Percentiles rank a stretch among this genome's conserved stretches.
These are phyloP conservation scores for Debaryomyces fabryi DNA, from an alignment of 1,139 yeast genomes.

Conservation along the genomic window DNA sequence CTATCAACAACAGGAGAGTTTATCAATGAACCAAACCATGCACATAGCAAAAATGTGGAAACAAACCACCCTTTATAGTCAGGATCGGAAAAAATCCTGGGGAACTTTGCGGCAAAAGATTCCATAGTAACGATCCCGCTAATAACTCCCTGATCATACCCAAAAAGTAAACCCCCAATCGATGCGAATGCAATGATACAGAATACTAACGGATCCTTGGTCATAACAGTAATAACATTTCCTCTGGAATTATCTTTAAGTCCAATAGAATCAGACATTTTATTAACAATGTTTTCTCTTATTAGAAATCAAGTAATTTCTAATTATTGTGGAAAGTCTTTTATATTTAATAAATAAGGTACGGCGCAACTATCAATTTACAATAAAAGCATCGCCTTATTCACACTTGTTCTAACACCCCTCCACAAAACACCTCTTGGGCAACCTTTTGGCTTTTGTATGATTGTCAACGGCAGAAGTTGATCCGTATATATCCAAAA, in stretches of 20 bases:
- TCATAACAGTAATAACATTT: slow-evolving; percentile 9
- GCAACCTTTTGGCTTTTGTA: neutral
- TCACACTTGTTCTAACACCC: neutral
- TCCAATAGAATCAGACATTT: neutral
- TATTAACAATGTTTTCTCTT: neutral
- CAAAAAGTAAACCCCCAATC: slow-evolving; percentile 47
- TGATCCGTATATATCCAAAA: slow-evolving; percentile 1
- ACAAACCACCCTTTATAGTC: slow-evolving; percentile 28
- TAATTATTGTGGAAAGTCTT: neutral
- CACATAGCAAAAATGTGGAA: slow-evolving; percentile 25
- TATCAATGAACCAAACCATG: slow-evolving; percentile 25
- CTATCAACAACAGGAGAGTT: slow-evolving; percentile 26
- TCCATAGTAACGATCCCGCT: slow-evolving; percentile 60
- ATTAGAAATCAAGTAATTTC: neutral
- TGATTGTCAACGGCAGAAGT: neutral
- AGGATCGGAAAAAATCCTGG: slow-evolving; percentile 21
- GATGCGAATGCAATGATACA: slow-evolving; percentile 22
- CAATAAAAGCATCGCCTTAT: neutral
- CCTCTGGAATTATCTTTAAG: slow-evolving; percentile 8
- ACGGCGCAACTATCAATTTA: neutral
- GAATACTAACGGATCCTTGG: slow-evolving; percentile 19
- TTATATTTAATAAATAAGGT: neutral
- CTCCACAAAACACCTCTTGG: neutral
- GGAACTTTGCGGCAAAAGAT: slow-evolving; percentile 18
- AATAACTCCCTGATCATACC: slow-evolving; percentile 80